Conservation (phyloP, 2,329 filamentous ascomycete genomes). For the Penicillium sp. region DNA sequence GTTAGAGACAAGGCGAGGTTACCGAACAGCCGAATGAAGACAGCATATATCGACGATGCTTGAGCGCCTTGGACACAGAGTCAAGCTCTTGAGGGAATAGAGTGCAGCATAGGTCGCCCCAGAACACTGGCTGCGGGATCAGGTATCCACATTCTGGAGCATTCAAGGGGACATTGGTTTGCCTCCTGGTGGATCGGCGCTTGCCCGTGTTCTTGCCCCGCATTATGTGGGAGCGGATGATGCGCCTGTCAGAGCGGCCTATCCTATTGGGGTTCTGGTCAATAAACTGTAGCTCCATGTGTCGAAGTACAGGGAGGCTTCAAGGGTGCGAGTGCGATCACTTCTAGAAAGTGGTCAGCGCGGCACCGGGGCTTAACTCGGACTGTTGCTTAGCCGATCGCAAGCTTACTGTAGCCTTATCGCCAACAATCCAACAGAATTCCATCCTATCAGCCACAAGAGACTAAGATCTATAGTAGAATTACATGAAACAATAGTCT, state of each 20-base stretch:
- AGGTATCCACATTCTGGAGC: background rate
- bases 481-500: background rate
- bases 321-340: too few relatives aligned
- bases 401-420: background rate
- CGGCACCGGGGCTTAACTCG: too few relatives aligned
- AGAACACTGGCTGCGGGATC: background rate
- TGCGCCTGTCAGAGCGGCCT: background rate
- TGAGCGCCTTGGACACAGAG: background rate
- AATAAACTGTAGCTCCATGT: background rate
- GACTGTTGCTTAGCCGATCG: too few relatives aligned
- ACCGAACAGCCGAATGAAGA: too few relatives aligned
- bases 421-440: background rate
- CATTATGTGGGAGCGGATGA: background rate
- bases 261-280: background rate
- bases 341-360: background rate
- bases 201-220: background rate
- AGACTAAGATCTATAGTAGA: background rate
- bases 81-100: background rate
- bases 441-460: background rate
- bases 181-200: background rate
- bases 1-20: too few relatives aligned
- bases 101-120: background rate
- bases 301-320: background rate
- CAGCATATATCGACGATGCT: too few relatives aligned
- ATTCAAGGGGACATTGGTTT: background rate